Evolutionary conservation across 1,284 basidiomycete genomes (phyloP), one percentile per base, ranked within the genome.

Genomic region (Ustanciosporium gigantosporum): DNA sequence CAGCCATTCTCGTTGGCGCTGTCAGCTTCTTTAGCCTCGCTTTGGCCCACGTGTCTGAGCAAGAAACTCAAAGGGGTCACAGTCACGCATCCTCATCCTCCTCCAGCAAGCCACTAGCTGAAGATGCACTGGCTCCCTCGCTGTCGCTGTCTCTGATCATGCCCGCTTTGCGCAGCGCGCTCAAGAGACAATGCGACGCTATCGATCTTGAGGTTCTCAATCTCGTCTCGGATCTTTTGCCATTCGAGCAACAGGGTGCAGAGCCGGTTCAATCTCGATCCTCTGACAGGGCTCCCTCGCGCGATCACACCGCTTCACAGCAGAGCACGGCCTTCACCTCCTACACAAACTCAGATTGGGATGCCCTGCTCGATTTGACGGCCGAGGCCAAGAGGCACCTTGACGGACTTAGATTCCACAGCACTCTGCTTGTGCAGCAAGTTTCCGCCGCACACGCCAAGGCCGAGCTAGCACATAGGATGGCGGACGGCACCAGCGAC

Each of bases 1-100:
- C 67, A 6, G 66, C 68, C 11, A 52, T 74, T 15, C 49, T 74
- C 13, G 58, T 73, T 6, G 75, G 75, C 7, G 73, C 74, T 5
- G 44, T 77, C 16, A 41, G 49, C 37, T 76, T 75, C 46, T 60
- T 77, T 40, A 60, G 66, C 13, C 46, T 66, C 14, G 61, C 68
- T 13, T 27, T 77, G 25, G 25, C 53, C 9, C 56, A 70, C 17
- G 56, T 65, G 9, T 64, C 66, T 9, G 53, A 67, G 31, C 41
- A 66, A 31, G 70, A 59, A 29, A 35, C 37, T 29, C 58, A 67
- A 40, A 56, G 60, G 35, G 41, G 16, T 14, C 53, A 55, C 20
- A 38, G 42, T 9, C 49, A 42, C 20, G 31, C 41, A 1, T n/a
- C 44, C 3, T 35, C 47, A 4, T 16, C 40, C 4, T 29, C 41